phyloP scores from a whole-genome alignment of 2,329 filamentous ascomycete species.

The Sporothrix euskadiensis region DNA sequence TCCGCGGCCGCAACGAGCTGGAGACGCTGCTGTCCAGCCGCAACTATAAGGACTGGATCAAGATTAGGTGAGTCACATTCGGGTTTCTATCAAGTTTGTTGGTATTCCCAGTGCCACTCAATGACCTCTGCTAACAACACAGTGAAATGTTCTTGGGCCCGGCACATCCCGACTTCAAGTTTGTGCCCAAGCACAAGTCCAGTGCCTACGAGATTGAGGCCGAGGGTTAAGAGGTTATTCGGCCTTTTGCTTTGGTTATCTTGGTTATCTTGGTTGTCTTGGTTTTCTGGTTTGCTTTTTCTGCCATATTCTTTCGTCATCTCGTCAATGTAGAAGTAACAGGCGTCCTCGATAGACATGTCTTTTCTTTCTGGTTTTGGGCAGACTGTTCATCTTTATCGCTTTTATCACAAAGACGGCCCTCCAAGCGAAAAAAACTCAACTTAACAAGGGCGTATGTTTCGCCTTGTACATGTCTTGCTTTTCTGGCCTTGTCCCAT shows the following conservation, averaged over 20 bases:
- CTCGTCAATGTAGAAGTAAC: not conserved
- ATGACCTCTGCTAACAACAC: constrained; percentile 11
- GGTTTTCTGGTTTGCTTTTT: not conserved
- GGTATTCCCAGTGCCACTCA: not conserved
- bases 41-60: constrained; percentile 98
- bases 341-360: not conserved
- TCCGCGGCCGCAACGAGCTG: constrained; percentile 79
- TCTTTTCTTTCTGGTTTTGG: not conserved
- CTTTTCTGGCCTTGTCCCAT: not conserved
- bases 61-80: constrained; percentile 68
- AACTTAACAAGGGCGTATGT: not conserved
- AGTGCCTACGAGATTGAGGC: constrained; percentile 82
- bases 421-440: not conserved
- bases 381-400: not conserved
- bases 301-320: not conserved
- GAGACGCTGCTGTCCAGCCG: constrained; percentile 90
- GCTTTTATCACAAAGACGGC: not conserved
- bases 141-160: constrained; percentile 98
- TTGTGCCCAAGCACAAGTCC: constrained; percentile 97
- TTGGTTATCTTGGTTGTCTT: not conserved
- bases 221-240: constrained; percentile 22
- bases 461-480: not conserved
- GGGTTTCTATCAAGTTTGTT: not conserved
- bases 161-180: constrained; percentile 85
- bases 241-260: too few species aligned